Percentiles rank a stretch among this genome's conserved stretches.
phyloP scores from a whole-genome alignment of 495 filamentous ascomycete species.

The Durotheca rogersii region DNA sequence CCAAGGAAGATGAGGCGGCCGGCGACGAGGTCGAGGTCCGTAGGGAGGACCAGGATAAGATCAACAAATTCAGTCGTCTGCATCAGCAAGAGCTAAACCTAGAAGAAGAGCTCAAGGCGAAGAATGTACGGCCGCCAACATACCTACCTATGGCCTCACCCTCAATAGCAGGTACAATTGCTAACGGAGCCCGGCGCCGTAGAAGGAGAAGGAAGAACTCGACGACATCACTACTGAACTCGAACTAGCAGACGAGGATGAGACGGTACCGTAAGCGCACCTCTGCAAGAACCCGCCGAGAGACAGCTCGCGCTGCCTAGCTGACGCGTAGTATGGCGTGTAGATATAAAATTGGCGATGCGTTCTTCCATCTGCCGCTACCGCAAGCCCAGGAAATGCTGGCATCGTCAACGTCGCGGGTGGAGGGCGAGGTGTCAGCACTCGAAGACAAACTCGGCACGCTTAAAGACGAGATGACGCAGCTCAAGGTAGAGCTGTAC shows the following conservation, averaged over 20 bases:
- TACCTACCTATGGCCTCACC: not conserved
- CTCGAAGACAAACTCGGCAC: conserved; percentile 73
- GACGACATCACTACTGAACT: conserved; percentile 89
- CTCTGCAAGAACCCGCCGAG: too few relatives aligned
- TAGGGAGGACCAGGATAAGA: conserved; percentile 96
- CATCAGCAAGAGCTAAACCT: conserved; percentile 79
- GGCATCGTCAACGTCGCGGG: conserved; percentile 62
- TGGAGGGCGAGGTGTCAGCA: conserved; percentile 71
- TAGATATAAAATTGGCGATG: conserved; percentile 96
- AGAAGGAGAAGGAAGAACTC: conserved; percentile 99
- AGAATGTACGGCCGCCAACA: conserved; percentile 62
- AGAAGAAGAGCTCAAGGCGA: conserved; percentile 78
- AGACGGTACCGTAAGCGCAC: conserved; percentile 73
- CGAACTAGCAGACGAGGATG: conserved; percentile 94
- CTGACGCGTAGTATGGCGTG: conserved; percentile 17
- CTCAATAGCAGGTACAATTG: conserved; percentile 1
- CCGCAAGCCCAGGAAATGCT: conserved; percentile 84
- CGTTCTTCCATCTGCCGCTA: conserved; percentile 84
- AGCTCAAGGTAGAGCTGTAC: conserved; percentile 88
- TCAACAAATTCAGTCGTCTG: conserved; percentile 94
- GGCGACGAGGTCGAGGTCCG: conserved; percentile 86
- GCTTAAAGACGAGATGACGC: conserved; percentile 79
- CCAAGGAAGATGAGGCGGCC: conserved; percentile 83
- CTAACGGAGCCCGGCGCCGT: conserved; percentile 28
- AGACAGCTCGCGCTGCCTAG: not conserved